Evolutionary conservation across 805 yeast species (phyloP), one percentile per base, ranked within the genome.

Genomic region (Lachancea dasiensis): DNA sequence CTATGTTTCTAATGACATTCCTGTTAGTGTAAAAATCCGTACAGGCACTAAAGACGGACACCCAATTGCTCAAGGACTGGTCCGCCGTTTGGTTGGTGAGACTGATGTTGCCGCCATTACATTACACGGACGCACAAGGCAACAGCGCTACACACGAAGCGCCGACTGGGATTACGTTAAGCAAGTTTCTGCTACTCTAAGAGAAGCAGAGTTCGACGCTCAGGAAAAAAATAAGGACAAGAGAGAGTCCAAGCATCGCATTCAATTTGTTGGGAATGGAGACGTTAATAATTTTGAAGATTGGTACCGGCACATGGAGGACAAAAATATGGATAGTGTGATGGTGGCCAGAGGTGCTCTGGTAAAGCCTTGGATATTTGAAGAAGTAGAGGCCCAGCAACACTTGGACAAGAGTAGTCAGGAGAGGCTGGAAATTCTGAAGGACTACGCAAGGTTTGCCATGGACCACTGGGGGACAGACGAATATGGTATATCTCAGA

Each of bases 301-400:
- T 57, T 92, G 95, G 95, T 74, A 86, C 60, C 70, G 68, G 23
- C 87, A 82, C 8, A 68, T 79, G 28, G 49, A 51, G 28, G 73
- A 77, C 33, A 74, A 74, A 21, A 82, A 83, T 16, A 79, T 90
- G 41, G 98, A 92, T 64, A 78, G 92, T 21, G 95, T 87, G 13
- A 92, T 94, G 97, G 86, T 92, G 38, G 98, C 97, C 3, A 75
- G 99, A 54, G 98, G 97, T 39, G 97, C 97, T 2, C 72, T 92
- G 47, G 89, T 92, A 58, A 92, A 92, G 64, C 99, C 99, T 24
- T 92, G 99, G 99, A 85, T 92, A 36, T 92, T 90, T 51, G 97
- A 92, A 65, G 99, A 92, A 64, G 75, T 92, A 40, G 94, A 90
- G 41, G 70, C 90, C 5, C 77, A 79, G 51, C 97, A 92, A 61